These are phyloP conservation scores for Leishmania turanica DNA, from an alignment of 208 protist species.

Conservation along the genomic window DNA sequence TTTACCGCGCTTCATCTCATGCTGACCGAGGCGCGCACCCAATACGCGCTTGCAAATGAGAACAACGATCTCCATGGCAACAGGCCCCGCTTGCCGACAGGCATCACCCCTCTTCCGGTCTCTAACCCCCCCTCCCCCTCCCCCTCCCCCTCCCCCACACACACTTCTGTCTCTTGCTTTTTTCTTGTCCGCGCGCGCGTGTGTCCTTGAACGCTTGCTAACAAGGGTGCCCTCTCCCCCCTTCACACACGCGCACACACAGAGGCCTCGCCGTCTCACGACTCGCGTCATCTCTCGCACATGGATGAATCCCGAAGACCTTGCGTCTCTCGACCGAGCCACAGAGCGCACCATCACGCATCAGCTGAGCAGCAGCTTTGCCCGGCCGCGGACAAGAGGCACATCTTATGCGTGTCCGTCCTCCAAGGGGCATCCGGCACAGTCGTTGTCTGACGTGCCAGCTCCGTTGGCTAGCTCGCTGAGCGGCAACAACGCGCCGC, in stretches of 20 bases:
- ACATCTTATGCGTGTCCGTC: not conserved
- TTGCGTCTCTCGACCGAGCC: constrained; percentile 3
- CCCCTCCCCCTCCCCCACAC: not conserved
- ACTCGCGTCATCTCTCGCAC: not conserved
- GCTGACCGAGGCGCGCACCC: not conserved
- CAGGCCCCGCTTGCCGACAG: not conserved
- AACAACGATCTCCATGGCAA: not conserved
- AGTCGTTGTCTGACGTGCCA: not conserved
- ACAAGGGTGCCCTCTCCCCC: not conserved
- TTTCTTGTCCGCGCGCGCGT: too few species aligned
- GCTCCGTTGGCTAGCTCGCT: not conserved
- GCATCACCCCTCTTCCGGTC: not conserved
- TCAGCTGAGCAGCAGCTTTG: not conserved
- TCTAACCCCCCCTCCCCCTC: not conserved
- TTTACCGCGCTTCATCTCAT: not conserved
- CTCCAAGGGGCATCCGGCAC: not conserved
- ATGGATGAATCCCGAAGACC: constrained; percentile 3
- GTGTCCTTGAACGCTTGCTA: not conserved
- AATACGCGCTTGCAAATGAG: not conserved
- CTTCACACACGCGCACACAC: not conserved
- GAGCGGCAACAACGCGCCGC: not conserved
- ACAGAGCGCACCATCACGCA: constrained; percentile 11
- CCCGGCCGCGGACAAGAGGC: not conserved
- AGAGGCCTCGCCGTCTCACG: not conserved
- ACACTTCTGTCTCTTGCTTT: not conserved